Base-by-base conservation (phyloP, 2,329 filamentous ascomycete species). In the Neocucurbitaria cava region DNA sequence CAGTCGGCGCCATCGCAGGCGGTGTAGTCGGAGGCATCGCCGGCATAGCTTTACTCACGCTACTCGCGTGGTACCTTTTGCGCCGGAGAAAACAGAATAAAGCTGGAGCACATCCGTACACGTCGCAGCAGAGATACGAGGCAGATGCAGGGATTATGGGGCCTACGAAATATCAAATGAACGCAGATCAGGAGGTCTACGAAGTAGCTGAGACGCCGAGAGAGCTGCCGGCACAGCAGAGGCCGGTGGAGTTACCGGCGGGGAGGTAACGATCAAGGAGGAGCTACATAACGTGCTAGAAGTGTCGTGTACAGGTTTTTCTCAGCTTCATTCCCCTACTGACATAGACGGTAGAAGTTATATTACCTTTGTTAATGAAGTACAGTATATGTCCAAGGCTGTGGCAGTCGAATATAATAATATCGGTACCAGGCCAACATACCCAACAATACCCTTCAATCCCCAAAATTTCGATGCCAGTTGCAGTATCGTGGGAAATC, bases 1-100 rank as follows among this genome's bases (percentile, higher is more conserved):
- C 62, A 48, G 50, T 65, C 17, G 65, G 59, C 36, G 62, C 66
- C 20, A 71, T 71, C 30, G 63, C 62, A 28, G 68, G 68, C 36
- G 68, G 64, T 30, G 65, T 65, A 2, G 46, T 71, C 13, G 68
- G 68, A 20, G 66, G 66, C n/a, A 30, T 69, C 20, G 59, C 54
- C 23, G 61, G 52, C 13, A 26, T 69, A 18, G 61, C 53, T 26
- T 62, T 57, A 24, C 40, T 64, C 40, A 40, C 57, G 20, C 55
- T 62, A 18, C 58, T 48, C 35, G 49, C 61, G 36, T 48, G 68
- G 41, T 68, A 58, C 53, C 38, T 64, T 33, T 55, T 61, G n/a
- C 56, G 59, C 28, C 52, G 55, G n/a, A 43, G 40, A 28, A 43
- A 60, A 61, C 56, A 50, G 10, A 30, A 21, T 15, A 31, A 13